These are phyloP conservation scores for Auriscalpium vulgare DNA, from an alignment of 768 basidiomycete genomes.

Conservation along the genomic window DNA sequence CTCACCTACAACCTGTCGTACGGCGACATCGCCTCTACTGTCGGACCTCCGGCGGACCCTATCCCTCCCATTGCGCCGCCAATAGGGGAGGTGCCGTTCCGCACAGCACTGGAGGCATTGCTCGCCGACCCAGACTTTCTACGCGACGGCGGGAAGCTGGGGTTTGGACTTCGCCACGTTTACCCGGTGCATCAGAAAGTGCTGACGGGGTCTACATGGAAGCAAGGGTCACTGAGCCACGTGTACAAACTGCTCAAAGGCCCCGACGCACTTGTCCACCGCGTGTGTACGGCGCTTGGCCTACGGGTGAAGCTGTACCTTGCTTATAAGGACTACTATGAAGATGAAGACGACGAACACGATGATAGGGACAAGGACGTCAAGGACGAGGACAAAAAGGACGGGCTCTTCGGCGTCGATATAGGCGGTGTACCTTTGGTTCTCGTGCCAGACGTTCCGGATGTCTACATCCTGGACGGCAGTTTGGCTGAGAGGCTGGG, in stretches of 20 bases:
- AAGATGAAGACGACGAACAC: background rate
- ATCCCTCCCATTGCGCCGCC: background rate
- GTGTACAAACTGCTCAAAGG: constrained; percentile 2
- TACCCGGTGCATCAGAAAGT: constrained; percentile 23
- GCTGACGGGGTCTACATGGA: background rate
- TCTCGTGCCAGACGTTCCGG: background rate
- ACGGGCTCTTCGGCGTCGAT: too few species aligned
- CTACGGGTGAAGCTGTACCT: background rate
- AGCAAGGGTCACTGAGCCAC: background rate
- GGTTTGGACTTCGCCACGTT: constrained; percentile 30
- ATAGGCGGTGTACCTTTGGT: too few species aligned
- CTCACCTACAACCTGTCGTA: constrained; percentile 33
- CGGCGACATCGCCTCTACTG: too few species aligned
- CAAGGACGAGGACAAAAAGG: too few species aligned
- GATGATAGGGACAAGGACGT: background rate
- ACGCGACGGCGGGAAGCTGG: constrained; percentile 32
- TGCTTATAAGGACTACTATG: background rate
- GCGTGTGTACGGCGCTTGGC: background rate
- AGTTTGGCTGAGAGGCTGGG: too few species aligned
- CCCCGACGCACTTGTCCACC: background rate
- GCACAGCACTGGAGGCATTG: constrained; percentile 17
- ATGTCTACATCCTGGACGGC: too few species aligned
- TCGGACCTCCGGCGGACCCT: too few species aligned
- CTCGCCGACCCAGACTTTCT: constrained; percentile 28
- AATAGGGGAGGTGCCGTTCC: constrained; percentile 6